Base-by-base conservation (phyloP, 2,329 filamentous ascomycete species). In the Phialemoniopsis sp. region DNA sequence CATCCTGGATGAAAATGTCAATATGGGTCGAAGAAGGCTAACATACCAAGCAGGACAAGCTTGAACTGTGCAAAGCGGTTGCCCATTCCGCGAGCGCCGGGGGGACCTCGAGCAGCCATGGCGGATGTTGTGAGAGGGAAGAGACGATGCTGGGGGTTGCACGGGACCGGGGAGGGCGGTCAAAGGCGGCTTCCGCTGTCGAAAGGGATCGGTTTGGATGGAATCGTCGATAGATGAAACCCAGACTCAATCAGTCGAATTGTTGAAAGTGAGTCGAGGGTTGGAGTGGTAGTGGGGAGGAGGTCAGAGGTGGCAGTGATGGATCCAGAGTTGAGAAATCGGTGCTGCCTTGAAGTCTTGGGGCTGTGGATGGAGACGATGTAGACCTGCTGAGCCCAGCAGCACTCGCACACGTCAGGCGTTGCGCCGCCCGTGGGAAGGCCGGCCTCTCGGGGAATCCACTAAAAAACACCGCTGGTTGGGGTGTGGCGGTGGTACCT, bases 1-100 rank as follows among this genome's bases (percentile, higher is more conserved):
- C 41, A 40, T 29, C 17, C n/a, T 41, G 33, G 28, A 40, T 36
- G 37, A 38, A 15, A 12, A 14, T 40, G 37, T 38, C 19, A 34
- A 44, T n/a, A 39, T 34, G 34, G 31, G 36, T 40, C 39, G 30
- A 17, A 39, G 42, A 41, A 37, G 37, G 38, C 31, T 15, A 42
- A 59, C 85, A 53, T 79, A 97, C 93, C 93, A 50, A 98, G 78
- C 60, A 98, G 76, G 51, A 98, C 93, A 56, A 98, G 80, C 78
- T 98, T 98, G 73, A 98, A 98, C 77, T 98, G 93, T 57, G 93
- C 91, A 68, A 98, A 97, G 59, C 91, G 84, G 67, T 87, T 80
- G 82, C 83, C 80, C 76, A 74, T 68, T 60, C 75, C 77, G 56
- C 78, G 76, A 53, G 73, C 68, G 56, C 74, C 76, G 56, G 75